These are phyloP conservation scores for Bassia scoparia DNA, from an alignment of 148 eudicot species.

Conservation along the genomic window DNA sequence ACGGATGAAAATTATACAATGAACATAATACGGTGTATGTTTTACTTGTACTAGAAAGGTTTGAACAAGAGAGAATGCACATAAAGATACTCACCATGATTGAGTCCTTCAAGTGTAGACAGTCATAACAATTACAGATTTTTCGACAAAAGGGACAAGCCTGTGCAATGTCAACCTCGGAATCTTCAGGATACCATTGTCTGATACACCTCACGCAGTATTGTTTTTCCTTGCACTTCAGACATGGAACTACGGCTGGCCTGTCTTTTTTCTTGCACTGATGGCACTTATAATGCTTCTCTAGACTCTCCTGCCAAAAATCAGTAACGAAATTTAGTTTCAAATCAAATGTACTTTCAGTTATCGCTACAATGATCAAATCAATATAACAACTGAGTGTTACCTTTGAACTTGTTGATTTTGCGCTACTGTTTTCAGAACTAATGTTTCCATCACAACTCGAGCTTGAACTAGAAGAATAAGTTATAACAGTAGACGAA, in stretches of 20 bases:
- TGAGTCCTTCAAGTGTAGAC: slow-evolving; percentile 52
- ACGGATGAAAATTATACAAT: background rate
- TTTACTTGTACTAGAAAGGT: too few relatives aligned
- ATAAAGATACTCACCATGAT: slow-evolving; percentile 41
- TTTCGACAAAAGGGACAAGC: slow-evolving; percentile 68
- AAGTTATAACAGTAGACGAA: background rate
- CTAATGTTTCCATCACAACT: slow-evolving; percentile 23
- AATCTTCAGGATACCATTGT: slow-evolving; percentile 60
- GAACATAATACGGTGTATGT: background rate
- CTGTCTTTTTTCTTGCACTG: slow-evolving; percentile 61
- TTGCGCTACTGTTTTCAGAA: slow-evolving; percentile 2
- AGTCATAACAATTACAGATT: slow-evolving; percentile 71
- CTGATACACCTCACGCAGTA: slow-evolving; percentile 66
- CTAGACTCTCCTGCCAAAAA: slow-evolving; percentile 29
- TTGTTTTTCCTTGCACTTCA: slow-evolving; percentile 43
- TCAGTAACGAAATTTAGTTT: too few relatives aligned
- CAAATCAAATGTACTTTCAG: background rate
- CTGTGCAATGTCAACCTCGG: slow-evolving; percentile 57
- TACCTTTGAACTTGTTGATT: slow-evolving; percentile 25
- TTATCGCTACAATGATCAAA: background rate
- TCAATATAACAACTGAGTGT: background rate
- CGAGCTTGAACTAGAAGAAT: slow-evolving; percentile 18
- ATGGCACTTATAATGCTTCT: slow-evolving; percentile 45
- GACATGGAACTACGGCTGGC: slow-evolving; percentile 58
- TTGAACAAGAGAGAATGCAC: background rate